Conservation (phyloP, 331 rosid genomes). For the Pyracantha coccinea region DNA sequence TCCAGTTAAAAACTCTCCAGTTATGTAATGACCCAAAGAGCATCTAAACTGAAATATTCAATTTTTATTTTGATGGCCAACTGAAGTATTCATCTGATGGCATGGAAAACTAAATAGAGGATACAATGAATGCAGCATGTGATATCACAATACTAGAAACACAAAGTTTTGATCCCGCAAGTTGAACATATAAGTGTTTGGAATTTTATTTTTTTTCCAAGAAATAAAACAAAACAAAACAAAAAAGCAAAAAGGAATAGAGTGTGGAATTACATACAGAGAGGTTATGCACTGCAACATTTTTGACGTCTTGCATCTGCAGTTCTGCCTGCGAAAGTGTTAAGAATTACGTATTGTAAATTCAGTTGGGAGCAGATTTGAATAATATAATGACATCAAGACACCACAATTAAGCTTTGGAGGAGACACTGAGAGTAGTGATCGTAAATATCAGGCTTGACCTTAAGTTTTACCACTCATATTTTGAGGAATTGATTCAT, state of each 20-base stretch:
- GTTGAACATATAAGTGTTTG: background rate
- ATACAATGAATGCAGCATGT: background rate
- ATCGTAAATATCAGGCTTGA: no score
- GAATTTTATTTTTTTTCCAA: background rate
- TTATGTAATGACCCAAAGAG: background rate
- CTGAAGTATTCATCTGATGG: background rate
- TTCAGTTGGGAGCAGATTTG: background rate
- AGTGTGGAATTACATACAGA: conserved; percentile 48
- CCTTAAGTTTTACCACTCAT: no score
- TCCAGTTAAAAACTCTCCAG: background rate
- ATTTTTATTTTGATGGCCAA: background rate
- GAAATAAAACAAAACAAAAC: background rate
- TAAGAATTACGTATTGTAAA: background rate
- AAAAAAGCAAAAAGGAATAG: background rate
- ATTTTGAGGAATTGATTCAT: no score
- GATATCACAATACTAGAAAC: background rate
- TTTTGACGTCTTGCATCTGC: conserved; percentile 85
- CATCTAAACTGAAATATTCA: background rate
- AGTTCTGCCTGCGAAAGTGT: conserved; percentile 68
- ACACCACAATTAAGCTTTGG: background rate
- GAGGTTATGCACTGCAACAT: conserved; percentile 79
- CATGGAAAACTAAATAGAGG: background rate
- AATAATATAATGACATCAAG: background rate
- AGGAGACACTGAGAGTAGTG: no score
- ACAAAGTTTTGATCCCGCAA: background rate